Percentiles rank a stretch among this genome's conserved stretches.
phyloP scores from a whole-genome alignment of 495 filamentous ascomycete species.

The Neurospora terricola region DNA sequence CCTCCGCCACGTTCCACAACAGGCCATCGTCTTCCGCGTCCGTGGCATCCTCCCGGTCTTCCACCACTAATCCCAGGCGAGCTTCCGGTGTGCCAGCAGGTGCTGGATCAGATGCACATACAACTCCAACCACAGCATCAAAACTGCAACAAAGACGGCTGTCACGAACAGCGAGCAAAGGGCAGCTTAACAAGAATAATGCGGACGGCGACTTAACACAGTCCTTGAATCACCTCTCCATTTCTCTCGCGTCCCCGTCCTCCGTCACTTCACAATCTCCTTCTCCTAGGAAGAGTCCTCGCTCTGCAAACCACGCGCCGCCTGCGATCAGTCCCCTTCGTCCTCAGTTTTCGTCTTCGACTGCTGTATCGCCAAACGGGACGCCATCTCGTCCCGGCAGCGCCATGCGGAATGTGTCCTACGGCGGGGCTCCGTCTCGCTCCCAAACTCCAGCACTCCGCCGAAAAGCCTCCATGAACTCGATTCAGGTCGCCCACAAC shows the following conservation, averaged over 20 bases:
- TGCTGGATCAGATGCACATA: not conserved
- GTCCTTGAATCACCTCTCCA: slow-evolving; percentile 32
- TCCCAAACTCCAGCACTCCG: slow-evolving; percentile 40
- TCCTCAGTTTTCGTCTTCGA: not conserved
- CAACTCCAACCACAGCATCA: not conserved
- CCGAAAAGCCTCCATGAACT: slow-evolving; percentile 46
- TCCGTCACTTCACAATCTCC: slow-evolving; percentile 12
- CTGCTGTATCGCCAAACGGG: slow-evolving; percentile 20
- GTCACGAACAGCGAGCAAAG: not conserved
- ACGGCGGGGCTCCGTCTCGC: slow-evolving; percentile 33
- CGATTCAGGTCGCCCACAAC: slow-evolving; percentile 34
- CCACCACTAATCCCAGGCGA: not conserved
- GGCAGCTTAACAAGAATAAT: not conserved
- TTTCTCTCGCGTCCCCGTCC: slow-evolving; percentile 23
- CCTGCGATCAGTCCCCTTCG: slow-evolving; percentile 7
- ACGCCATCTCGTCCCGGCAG: slow-evolving; percentile 24
- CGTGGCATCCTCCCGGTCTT: not conserved
- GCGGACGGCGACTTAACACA: slow-evolving; percentile 26
- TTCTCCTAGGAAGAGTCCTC: slow-evolving; percentile 9
- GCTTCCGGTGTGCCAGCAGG: not conserved
- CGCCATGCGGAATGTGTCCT: slow-evolving; percentile 39
- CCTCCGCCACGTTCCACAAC: not conserved
- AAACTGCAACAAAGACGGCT: slow-evolving; percentile 7
- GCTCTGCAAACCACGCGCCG: slow-evolving; percentile 12
- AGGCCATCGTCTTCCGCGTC: not conserved